phyloP scores from a whole-genome alignment of 2,329 filamentous ascomycete species.

The Ophiostoma sp. region DNA sequence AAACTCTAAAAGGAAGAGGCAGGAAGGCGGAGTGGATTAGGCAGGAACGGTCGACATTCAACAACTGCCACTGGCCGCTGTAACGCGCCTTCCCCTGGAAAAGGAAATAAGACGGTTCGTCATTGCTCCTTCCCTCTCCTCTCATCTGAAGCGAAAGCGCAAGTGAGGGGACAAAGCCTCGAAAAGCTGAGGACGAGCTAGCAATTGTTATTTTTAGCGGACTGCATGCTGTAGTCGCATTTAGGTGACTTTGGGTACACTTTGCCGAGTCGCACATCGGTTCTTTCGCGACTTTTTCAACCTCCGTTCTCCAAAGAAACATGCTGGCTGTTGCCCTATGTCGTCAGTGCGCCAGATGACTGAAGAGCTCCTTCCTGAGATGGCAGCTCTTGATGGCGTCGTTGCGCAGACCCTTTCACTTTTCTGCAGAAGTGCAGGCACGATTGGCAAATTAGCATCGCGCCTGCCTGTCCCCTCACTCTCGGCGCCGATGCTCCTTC shows the following conservation, averaged over 20 bases:
- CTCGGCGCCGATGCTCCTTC: background rate
- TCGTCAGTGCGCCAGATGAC: background rate
- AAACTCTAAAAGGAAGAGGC: too few species aligned
- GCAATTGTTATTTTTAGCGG: slow-evolving; percentile 13
- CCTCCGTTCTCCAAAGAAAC: background rate
- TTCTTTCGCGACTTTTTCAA: background rate
- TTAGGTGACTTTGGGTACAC: background rate
- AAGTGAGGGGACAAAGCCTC: background rate
- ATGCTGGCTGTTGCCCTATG: background rate
- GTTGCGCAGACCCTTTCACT: background rate
- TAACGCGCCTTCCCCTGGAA: background rate
- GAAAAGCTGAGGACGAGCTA: background rate
- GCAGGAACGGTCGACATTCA: background rate
- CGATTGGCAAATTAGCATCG: background rate
- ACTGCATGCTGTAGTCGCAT: background rate
- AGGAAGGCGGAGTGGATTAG: background rate
- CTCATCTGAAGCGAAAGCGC: background rate
- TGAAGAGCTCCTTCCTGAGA: background rate
- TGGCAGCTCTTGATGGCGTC: background rate
- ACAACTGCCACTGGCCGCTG: background rate
- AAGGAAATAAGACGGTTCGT: slow-evolving; percentile 22
- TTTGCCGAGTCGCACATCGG: background rate
- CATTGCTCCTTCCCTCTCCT: slow-evolving; percentile 19
- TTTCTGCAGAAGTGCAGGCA: background rate
- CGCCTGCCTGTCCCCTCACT: background rate